Evolutionary conservation across 768 basidiomycete genomes (phyloP), one percentile per base, ranked within the genome.

Genomic region (Suillus variegatus): DNA sequence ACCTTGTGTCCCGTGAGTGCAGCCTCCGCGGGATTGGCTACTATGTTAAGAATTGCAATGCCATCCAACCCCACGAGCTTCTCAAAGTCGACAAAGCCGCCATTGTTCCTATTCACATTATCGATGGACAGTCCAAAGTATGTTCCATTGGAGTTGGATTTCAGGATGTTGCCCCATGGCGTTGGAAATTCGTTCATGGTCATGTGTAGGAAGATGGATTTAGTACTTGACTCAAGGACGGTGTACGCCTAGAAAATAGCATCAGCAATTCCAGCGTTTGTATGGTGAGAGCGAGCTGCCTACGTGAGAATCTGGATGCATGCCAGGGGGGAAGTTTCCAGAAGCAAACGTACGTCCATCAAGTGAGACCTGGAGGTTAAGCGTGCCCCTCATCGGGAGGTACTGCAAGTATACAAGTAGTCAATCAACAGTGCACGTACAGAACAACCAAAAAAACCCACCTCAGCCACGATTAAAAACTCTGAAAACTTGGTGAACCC

Each of bases 401-500:
- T 86, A 83, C 88, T 89, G 66, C 14, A 64, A 22, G 52, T 66
- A 65, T 40, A 57, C 46, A 16, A 43, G 63, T 13, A 67, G 47
- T 44, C 40, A 60, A 43, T 10, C 20, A 55, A 82, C 84, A 65
- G 5, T 38, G 0, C 35, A 38, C n/a, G 1, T 7, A n/a, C 52
- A 62, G 66, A 32, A 60, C 54, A 20, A 35, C 35, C 18, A 38
- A 16, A 44, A 32, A 14, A 35, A 72, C 88, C 61, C 49, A 97
- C 94, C 84, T 95, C 91, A 28, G 97, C 97, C 38, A 98, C 97
- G 54, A 99, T 88, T 74, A 99, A 83, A 75, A 92, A 99, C 80
- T 99, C 94, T 0, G 94, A 94, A 77, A 99, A 99, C 79, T 95
- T 96, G 0, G 97, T 90, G 79, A 96, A 98, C 8, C 97, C 97